Percentiles rank a stretch among this genome's conserved stretches.
phyloP scores from a whole-genome alignment of 108 stramenopile species.

The Conticribra guillardii region DNA sequence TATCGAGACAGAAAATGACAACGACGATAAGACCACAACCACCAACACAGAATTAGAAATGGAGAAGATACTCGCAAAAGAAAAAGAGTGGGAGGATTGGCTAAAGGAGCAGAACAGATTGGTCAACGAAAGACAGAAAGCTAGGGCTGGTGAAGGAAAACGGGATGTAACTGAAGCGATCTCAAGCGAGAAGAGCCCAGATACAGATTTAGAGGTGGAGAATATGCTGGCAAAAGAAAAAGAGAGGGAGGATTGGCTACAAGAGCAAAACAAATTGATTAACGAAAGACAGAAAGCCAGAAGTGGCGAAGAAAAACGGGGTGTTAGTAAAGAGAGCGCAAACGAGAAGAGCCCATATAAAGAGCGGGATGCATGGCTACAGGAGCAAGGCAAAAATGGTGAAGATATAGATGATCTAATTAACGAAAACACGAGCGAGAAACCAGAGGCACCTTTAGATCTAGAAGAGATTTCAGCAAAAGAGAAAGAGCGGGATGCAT shows the following conservation, averaged over 20 bases:
- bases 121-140: conserved; percentile 20
- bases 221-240: neutral
- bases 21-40: no score
- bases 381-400: neutral
- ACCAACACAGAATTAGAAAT: neutral
- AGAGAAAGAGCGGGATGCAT: neutral
- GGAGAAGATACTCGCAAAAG: neutral
- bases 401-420: conserved; percentile 1
- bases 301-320: neutral
- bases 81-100: neutral
- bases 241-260: neutral
- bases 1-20: no score
- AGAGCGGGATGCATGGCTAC: neutral
- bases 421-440: no score
- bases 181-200: neutral
- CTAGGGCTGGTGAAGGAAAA: neutral
- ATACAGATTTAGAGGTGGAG: neutral
- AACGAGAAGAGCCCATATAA: neutral
- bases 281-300: conserved; percentile 16
- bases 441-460: neutral
- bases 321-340: neutral
- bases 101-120: conserved; percentile 18
- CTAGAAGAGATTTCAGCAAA: neutral
- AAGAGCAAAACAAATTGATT: conserved; percentile 20
- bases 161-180: neutral